phyloP scores from a whole-genome alignment of 371 early-diverging fungal genomes.

The Conidiobolus incongruus region DNA sequence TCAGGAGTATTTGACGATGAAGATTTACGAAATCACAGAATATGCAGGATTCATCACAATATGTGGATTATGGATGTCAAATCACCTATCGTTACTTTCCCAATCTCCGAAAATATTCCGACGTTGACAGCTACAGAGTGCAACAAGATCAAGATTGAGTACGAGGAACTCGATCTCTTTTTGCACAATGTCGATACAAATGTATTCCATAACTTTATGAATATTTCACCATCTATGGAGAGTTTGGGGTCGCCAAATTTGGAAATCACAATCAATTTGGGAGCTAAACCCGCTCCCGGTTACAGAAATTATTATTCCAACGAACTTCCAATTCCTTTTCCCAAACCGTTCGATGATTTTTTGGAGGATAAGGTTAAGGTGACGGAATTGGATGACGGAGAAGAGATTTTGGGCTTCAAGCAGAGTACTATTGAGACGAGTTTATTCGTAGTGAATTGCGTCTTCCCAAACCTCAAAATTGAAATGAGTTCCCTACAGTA shows the following conservation, averaged over 20 bases:
- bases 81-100: constrained; percentile 16
- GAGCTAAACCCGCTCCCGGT: background rate
- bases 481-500: constrained; percentile 26
- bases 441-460: constrained; percentile 30
- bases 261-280: background rate
- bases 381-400: constrained; percentile 27
- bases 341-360: constrained; percentile 11
- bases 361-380: constrained; percentile 20
- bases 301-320: background rate
- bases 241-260: constrained; percentile 3
- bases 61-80: background rate
- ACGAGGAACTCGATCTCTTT: background rate
- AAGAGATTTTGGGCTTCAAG: constrained; percentile 32
- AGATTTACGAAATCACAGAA: background rate
- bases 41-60: constrained; percentile 14
- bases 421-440: constrained; percentile 34
- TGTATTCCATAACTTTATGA: background rate
- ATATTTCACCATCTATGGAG: too few species aligned
- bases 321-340: constrained; percentile 7
- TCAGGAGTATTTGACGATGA: too few species aligned
- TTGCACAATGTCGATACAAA: background rate
- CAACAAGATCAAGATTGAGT: background rate
- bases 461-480: constrained; percentile 33
- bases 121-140: background rate
- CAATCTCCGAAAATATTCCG: background rate